Evolutionary conservation across 2,329 filamentous ascomycete genomes (phyloP).

Genomic region (Apiospora sp.): DNA sequence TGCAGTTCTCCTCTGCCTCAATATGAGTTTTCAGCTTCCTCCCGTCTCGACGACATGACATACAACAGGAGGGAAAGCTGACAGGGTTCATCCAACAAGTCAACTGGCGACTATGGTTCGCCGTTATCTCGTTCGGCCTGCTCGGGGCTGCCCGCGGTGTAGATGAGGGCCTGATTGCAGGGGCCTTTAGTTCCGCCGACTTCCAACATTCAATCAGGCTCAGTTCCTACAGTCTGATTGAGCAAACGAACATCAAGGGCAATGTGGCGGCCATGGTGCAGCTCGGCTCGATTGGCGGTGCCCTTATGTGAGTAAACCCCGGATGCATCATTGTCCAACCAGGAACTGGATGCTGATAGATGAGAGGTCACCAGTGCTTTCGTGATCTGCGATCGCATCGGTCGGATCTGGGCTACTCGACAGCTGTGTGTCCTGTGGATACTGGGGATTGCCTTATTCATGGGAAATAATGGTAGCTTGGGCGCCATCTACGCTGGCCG

Average conservation of each 20-base stretch:
- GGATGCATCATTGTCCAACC: conserved; percentile 29
- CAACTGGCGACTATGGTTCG: conserved; percentile 83
- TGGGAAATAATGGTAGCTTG: conserved; percentile 61
- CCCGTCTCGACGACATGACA: not conserved
- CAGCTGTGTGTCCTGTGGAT: conserved; percentile 66
- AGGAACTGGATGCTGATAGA: conserved; percentile 13
- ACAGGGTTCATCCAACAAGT: conserved; percentile 41
- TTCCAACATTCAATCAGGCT: conserved; percentile 69
- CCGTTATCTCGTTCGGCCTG: conserved; percentile 76
- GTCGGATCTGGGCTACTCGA: conserved; percentile 69
- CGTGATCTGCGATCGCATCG: conserved; percentile 65
- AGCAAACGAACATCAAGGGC: conserved; percentile 72
- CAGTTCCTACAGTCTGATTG: conserved; percentile 56
- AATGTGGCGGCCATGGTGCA: conserved; percentile 87
- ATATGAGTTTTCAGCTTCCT: not conserved
- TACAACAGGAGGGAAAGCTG: not conserved
- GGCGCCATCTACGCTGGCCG: conserved; percentile 69
- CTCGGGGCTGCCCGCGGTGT: conserved; percentile 80
- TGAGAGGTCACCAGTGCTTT: conserved; percentile 55
- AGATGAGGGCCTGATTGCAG: conserved; percentile 82
- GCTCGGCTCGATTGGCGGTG: conserved; percentile 77
- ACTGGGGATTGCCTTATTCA: conserved; percentile 65
- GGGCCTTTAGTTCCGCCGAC: conserved; percentile 71
- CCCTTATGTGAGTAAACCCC: conserved; percentile 60
- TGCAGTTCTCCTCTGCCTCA: not conserved